Conservation (phyloP, 106 monocot genomes). For the Ottelia alismoides region DNA sequence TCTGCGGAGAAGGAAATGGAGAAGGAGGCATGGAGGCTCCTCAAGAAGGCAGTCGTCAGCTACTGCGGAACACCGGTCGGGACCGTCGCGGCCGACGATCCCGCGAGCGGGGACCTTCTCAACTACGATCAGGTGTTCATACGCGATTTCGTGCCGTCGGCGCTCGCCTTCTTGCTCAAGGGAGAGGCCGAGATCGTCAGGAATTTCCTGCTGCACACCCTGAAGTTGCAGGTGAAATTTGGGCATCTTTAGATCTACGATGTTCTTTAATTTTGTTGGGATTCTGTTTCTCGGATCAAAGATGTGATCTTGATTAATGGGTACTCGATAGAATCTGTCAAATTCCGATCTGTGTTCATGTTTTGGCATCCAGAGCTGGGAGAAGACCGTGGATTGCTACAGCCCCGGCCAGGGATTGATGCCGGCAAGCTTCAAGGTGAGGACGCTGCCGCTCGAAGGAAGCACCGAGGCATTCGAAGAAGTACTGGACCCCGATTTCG, state of each 20-base stretch:
- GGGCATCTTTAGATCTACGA: no score
- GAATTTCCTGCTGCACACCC: slow-evolving; percentile 70
- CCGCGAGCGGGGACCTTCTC: slow-evolving; percentile 21
- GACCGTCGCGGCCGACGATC: slow-evolving; percentile 65
- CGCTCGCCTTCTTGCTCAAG: no score
- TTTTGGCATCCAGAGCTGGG: slow-evolving; percentile 80
- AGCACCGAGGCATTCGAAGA: slow-evolving; percentile 49
- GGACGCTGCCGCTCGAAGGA: slow-evolving; percentile 49
- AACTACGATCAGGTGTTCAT: slow-evolving; percentile 80
- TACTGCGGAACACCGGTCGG: slow-evolving; percentile 63
- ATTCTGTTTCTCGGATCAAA: no score
- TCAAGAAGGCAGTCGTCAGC: slow-evolving; percentile 51
- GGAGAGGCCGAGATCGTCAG: no score
- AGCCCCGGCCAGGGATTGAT: no score
- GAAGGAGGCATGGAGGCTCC: slow-evolving; percentile 67
- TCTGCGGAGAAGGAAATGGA: slow-evolving; percentile 21
- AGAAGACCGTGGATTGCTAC: no score
- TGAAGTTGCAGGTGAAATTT: slow-evolving; percentile 72
- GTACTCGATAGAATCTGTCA: no score
- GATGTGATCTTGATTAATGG: no score
- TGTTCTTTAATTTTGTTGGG: no score
- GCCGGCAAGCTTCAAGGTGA: slow-evolving; percentile 82
- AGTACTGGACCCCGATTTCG: slow-evolving; percentile 77
- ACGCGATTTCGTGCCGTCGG: no score
- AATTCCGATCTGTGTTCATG: no score